A percentile compares a stretch with the other conserved stretches of the same genome.
Conservation (phyloP, 495 filamentous ascomycete species). For the Penicillium steckii region DNA sequence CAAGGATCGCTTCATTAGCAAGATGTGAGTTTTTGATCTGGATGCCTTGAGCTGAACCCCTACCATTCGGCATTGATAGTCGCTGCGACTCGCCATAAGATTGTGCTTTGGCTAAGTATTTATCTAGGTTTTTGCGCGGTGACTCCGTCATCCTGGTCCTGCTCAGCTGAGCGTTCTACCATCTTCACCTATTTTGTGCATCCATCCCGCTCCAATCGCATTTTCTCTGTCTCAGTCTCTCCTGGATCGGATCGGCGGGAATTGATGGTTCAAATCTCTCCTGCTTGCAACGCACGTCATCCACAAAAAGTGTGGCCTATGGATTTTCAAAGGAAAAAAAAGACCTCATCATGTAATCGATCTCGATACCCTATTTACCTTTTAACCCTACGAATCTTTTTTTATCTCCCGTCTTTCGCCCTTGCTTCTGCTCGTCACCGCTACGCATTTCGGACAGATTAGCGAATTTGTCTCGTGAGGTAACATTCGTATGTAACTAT, state of each 20-base stretch:
- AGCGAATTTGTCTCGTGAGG: constrained; percentile 4
- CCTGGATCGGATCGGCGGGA: constrained; percentile 7
- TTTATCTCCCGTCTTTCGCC: constrained; percentile 11
- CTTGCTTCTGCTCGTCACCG: constrained; percentile 24
- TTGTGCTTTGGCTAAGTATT: constrained; percentile 8
- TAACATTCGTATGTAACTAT: constrained; percentile 16
- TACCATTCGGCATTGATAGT: background rate
- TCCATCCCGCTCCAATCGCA: constrained; percentile 15
- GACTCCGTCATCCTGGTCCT: constrained; percentile 93
- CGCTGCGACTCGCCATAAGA: too few species aligned
- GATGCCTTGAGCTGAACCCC: background rate
- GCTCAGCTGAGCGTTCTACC: constrained; percentile 60
- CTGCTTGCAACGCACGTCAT: constrained; percentile 12
- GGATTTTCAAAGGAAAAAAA: constrained; percentile 1
- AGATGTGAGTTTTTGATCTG: constrained; percentile 45
- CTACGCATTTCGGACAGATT: constrained; percentile 5
- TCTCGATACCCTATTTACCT: constrained; percentile 27
- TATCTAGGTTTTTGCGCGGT: constrained; percentile 80
- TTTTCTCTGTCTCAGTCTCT: constrained; percentile 3
- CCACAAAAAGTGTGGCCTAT: background rate
- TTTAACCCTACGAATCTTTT: constrained; percentile 9
- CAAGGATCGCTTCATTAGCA: constrained; percentile 98
- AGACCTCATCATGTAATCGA: constrained; percentile 22
- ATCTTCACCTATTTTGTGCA: constrained; percentile 9
- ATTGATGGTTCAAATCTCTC: constrained; percentile 14